phyloP scores from a whole-genome alignment of 2,329 filamentous ascomycete species.

The Fusarium coffeatum region DNA sequence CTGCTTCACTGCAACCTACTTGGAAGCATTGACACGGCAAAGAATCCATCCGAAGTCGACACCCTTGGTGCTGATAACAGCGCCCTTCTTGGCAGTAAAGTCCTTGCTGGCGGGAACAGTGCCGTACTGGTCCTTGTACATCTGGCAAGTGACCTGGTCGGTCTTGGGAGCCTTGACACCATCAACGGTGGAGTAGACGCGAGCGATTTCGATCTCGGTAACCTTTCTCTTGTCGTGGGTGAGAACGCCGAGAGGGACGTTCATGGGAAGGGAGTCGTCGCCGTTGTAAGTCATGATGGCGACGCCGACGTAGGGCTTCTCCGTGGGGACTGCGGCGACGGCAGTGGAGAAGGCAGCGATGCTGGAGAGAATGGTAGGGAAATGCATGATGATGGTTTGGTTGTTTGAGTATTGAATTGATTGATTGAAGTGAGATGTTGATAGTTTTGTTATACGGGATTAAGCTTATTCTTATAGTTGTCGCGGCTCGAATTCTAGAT shows the following conservation, averaged over 20 bases:
- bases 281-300: conserved; percentile 25
- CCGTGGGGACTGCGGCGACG: neutral
- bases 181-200: conserved; percentile 3
- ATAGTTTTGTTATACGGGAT: rapidly evolving
- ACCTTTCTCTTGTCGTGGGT: conserved; percentile 11
- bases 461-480: neutral
- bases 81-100: conserved; percentile 9
- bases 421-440: neutral
- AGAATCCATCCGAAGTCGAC: conserved; percentile 34
- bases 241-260: conserved; percentile 26
- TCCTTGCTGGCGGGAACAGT: conserved; percentile 13
- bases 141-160: conserved; percentile 25
- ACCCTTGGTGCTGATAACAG: conserved; percentile 26
- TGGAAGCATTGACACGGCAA: conserved; percentile 23
- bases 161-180: conserved; percentile 9
- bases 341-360: neutral
- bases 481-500: neutral
- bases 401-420: neutral
- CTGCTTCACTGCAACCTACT: neutral
- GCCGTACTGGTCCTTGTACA: conserved; percentile 33
- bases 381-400: neutral
- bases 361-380: neutral
- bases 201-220: conserved; percentile 13
- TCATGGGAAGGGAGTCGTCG: neutral
- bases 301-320: neutral